Conservation (phyloP, 441 rosid genomes). For the Populus hybrid region DNA sequence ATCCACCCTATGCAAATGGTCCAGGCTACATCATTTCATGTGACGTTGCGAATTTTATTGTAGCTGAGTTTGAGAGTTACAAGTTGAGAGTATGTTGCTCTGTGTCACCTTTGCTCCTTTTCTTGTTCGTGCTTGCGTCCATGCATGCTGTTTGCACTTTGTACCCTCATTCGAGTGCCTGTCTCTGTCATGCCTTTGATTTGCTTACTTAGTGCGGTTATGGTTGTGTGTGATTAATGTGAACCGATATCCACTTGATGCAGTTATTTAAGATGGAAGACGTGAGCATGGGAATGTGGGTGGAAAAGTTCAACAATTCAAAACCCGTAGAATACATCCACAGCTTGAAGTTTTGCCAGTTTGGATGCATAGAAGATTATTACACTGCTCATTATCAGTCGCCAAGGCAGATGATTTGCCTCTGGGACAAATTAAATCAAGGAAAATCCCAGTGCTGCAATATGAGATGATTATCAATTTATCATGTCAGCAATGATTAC, state of each 20-base stretch:
- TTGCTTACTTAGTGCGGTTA: neutral
- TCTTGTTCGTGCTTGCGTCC: neutral
- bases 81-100: slow-evolving; percentile 55
- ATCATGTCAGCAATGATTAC: neutral
- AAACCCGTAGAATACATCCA: slow-evolving; percentile 75
- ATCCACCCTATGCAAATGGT: slow-evolving; percentile 96
- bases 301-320: slow-evolving; percentile 72
- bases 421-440: slow-evolving; percentile 75
- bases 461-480: slow-evolving; percentile 50
- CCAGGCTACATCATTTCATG: slow-evolving; percentile 87
- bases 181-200: neutral
- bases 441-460: slow-evolving; percentile 76
- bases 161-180: neutral
- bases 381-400: slow-evolving; percentile 96
- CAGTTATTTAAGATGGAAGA: slow-evolving; percentile 99
- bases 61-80: slow-evolving; percentile 68
- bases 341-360: slow-evolving; percentile 80
- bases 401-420: slow-evolving; percentile 93
- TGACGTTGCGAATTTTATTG: slow-evolving; percentile 69
- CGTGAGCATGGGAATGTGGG: slow-evolving; percentile 99
- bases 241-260: slow-evolving; percentile 12
- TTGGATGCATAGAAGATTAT: slow-evolving; percentile 81
- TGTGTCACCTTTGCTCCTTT: neutral
- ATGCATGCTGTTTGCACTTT: neutral
- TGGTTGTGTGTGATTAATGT: neutral